Evolutionary conservation across 2,329 filamentous ascomycete species (phyloP).

Genomic region (Pyrenophora teres): DNA sequence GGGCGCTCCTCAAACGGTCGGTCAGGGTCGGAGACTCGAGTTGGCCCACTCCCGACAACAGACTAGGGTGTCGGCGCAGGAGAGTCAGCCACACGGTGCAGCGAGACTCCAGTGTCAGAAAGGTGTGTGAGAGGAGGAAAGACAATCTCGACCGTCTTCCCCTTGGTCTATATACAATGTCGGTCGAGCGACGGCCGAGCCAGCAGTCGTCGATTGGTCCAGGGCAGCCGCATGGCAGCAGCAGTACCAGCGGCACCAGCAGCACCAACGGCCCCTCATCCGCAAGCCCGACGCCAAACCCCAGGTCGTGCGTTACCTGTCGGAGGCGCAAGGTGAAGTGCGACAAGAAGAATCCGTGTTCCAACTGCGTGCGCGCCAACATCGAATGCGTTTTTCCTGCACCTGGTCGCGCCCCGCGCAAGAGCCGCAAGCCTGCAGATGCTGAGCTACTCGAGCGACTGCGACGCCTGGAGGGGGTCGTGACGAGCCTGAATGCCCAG

Average conservation of each 20-base stretch:
- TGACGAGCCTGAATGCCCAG: conserved; percentile 60
- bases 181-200: conserved; percentile 27
- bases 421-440: conserved; percentile 69
- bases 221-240: conserved; percentile 24
- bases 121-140: neutral
- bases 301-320: conserved; percentile 46
- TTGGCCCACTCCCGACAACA: conserved; percentile 8
- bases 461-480: conserved; percentile 75
- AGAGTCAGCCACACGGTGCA: conserved; percentile 7
- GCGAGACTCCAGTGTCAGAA: conserved; percentile 3
- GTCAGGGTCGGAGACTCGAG: conserved; percentile 1
- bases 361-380: conserved; percentile 72
- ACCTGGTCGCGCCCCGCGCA: conserved; percentile 72
- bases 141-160: neutral
- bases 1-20: too few relatives aligned
- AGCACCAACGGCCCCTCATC: conserved; percentile 20
- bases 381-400: conserved; percentile 76
- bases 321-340: conserved; percentile 70
- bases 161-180: conserved; percentile 23
- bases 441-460: conserved; percentile 74
- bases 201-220: conserved; percentile 24
- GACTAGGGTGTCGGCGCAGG: conserved; percentile 12
- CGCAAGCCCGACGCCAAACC: conserved; percentile 25
- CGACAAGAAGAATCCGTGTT: conserved; percentile 77
- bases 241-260: conserved; percentile 19